Evolutionary conservation across 2,329 filamentous ascomycete species (phyloP), one percentile per base, ranked within the genome.

Genomic region (Fonsecaea multimorphosa): DNA sequence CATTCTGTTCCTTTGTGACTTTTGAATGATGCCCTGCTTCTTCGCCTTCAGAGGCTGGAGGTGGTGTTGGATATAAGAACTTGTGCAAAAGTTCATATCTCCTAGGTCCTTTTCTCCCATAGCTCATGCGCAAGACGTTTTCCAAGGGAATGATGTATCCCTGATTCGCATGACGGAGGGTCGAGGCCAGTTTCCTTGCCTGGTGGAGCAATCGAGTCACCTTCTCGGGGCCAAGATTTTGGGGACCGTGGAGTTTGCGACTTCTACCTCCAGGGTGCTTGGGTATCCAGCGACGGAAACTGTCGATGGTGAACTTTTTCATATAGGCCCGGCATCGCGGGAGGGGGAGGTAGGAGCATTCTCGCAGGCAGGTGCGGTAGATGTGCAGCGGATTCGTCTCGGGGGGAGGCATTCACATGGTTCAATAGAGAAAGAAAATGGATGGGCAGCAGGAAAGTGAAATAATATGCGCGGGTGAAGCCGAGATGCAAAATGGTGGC

Each of bases 271-370:
- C 64, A 5, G 40, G 5, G 8, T 27, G 40, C 32, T 32, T 67
- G 61, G 27, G 70, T 38, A 67, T 60, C 32, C 54, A 78, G 32
- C 80, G 76, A 58, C 81, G 80, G 75, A 85, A 88, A 67, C 83
- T 79, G 38, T 72, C 68, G 36, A 83, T 67, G 52, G 85, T 76
- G 74, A 86, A 79, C 58, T 78, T 72, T 64, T 78, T 78, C 74
- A 86, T 78, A 75, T 83, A 85, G 34, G 70, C 61, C 68, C 83
- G 81, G 44, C 85, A 84, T 64, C 80, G 75, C 1, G 83, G 79
- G 72, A 89, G 86, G 31, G 87, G 86, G 44, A 89, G 82, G 71
- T 89, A 89, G 62, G 83, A 82, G 68, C 81, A 81, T 77, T 88
- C 84, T 65, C 87, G 83, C 44, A 89, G 81, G 9, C 87, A 79